Evolutionary conservation across 495 filamentous ascomycete species (phyloP), one percentile per base, ranked within the genome.

Genomic region (Talaromyces trachyspermus): DNA sequence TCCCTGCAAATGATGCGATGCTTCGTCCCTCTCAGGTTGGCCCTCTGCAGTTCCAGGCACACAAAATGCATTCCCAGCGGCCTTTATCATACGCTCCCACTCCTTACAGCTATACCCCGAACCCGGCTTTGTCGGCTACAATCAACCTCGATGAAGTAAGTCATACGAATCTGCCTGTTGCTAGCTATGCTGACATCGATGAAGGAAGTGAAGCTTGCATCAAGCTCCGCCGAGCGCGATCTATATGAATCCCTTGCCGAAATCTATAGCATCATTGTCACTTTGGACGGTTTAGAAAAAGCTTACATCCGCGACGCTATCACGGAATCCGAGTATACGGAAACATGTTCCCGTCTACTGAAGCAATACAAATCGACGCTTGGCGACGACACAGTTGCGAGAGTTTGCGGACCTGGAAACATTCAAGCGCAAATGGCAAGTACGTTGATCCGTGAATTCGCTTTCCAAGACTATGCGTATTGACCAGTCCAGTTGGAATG

Each of bases 401-500:
- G 87, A 83, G 18, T 99, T 97, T 63, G 82, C 79, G 9, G 87
- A 91, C 49, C 63, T 97, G 38, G 94, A 96, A 53, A 83, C 81
- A n/a, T 99, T 99, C 68, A 96, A 95, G 71, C 72, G 78, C 20
- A 80, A 84, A 57, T 95, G 89, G 89, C 85, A 88, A 66, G 89
- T 95, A 75, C 45, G 85, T 72, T 10, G n/a, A n/a, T n/a, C n/a
- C n/a, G n/a, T n/a, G n/a, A n/a, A n/a, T n/a, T n/a, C n/a, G n/a
- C n/a, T n/a, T n/a, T n/a, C n/a, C n/a, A n/a, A n/a, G n/a, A n/a
- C n/a, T n/a, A n/a, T n/a, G n/a, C n/a, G n/a, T n/a, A n/a, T n/a
- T n/a, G n/a, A n/a, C n/a, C n/a, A n/a, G n/a, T n/a, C n/a, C 51
- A 96, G 90, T 79, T 97, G 60, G 91, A 96, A 70, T 92, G 89